phyloP scores from a whole-genome alignment of 1,284 basidiomycete species.

The Pterulicium gracile region DNA sequence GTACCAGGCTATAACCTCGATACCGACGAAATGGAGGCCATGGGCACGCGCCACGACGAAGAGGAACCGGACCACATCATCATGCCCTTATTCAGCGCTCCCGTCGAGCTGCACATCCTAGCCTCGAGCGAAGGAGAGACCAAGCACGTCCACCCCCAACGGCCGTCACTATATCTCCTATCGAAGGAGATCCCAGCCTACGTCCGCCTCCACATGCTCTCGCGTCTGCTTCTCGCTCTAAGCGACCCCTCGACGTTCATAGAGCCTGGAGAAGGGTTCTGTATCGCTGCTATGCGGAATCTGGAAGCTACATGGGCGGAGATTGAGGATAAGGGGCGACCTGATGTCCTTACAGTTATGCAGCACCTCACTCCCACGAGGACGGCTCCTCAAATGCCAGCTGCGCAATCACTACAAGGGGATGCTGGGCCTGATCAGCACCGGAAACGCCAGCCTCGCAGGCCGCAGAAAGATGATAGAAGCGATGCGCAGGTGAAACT shows the following conservation, averaged over 20 bases:
- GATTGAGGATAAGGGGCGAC: conserved; percentile 61
- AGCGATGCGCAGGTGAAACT: conserved; percentile 42
- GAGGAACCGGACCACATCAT: conserved; percentile 35
- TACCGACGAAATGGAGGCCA: conserved; percentile 57
- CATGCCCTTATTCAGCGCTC: conserved; percentile 52
- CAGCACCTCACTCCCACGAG: conserved; percentile 43
- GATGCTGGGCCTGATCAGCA: background rate
- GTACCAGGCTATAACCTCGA: conserved; percentile 27
- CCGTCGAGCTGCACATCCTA: conserved; percentile 60
- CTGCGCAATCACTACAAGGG: background rate
- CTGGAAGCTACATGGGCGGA: conserved; percentile 62
- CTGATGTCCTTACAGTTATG: conserved; percentile 59
- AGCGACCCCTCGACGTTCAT: conserved; percentile 40
- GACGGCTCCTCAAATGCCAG: conserved; percentile 6
- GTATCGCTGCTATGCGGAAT: conserved; percentile 66
- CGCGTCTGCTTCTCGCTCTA: conserved; percentile 45
- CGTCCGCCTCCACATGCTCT: conserved; percentile 77
- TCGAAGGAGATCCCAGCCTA: conserved; percentile 72
- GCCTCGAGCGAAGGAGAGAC: conserved; percentile 38
- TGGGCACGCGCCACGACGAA: conserved; percentile 34
- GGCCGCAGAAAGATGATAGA: conserved; percentile 25
- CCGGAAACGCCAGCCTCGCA: background rate
- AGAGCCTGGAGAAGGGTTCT: conserved; percentile 60
- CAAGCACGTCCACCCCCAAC: background rate
- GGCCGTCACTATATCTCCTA: conserved; percentile 40